phyloP scores from a whole-genome alignment of 768 basidiomycete genomes.

The Amanita rubescens region DNA sequence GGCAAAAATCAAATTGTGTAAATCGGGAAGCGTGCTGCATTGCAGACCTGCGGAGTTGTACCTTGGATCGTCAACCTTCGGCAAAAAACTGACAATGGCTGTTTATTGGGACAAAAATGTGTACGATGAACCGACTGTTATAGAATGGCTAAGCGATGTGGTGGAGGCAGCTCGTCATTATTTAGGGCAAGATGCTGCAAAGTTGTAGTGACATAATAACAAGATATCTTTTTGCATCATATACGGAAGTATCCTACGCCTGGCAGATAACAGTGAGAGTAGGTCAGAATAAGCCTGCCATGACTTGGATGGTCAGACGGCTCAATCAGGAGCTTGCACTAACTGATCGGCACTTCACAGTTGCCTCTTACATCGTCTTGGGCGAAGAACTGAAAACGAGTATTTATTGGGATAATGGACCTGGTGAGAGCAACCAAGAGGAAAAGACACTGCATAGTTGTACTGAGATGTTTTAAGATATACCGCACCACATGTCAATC shows the following conservation, averaged over 20 bases:
- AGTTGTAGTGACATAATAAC: background rate
- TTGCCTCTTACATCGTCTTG: too few species aligned
- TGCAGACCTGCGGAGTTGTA: constrained; percentile 25
- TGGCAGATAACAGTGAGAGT: too few species aligned
- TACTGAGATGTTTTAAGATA: too few species aligned
- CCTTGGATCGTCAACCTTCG: constrained; percentile 22
- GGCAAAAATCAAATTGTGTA: constrained; percentile 4
- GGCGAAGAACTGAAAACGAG: too few species aligned
- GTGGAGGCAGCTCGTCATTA: constrained; percentile 24
- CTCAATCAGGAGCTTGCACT: too few species aligned
- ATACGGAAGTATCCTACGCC: too few species aligned
- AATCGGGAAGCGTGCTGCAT: constrained; percentile 13
- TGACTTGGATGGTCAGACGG: too few species aligned
- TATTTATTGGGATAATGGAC: too few species aligned
- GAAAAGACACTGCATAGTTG: background rate
- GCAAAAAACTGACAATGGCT: constrained; percentile 24
- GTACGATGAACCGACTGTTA: constrained; percentile 30
- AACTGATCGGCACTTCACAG: too few species aligned
- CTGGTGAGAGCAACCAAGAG: too few species aligned
- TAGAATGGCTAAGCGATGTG: constrained; percentile 44
- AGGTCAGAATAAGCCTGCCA: too few species aligned
- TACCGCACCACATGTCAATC: background rate
- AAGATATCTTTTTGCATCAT: too few species aligned
- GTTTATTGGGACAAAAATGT: constrained; percentile 39
- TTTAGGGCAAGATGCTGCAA: constrained; percentile 14